These are phyloP conservation scores for Elsinoe australis DNA, from an alignment of 2,329 filamentous ascomycete species.

Conservation along the genomic window DNA sequence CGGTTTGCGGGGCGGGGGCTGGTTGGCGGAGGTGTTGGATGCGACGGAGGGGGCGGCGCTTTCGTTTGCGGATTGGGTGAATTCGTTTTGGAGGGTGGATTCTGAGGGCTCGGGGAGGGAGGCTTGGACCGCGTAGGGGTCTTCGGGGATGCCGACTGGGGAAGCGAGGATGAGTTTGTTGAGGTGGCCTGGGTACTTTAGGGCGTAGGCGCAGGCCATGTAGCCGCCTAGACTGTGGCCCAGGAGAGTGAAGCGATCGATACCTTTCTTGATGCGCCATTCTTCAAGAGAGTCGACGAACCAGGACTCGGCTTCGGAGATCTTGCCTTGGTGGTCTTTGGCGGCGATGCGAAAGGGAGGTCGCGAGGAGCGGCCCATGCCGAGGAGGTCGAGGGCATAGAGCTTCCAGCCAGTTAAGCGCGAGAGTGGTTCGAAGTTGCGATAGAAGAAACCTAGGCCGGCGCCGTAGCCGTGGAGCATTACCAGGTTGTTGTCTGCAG, in stretches of 20 bases:
- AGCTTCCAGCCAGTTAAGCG: constrained; percentile 75
- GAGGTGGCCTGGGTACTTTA: constrained; percentile 89
- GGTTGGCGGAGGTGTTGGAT: constrained; percentile 44
- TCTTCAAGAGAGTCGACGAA: constrained; percentile 95
- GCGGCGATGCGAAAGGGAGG: constrained; percentile 78
- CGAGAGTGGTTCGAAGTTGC: constrained; percentile 86
- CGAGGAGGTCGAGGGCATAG: constrained; percentile 88
- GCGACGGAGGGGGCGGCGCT: constrained; percentile 47
- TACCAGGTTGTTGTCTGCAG: constrained; percentile 76
- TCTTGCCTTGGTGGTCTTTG: constrained; percentile 71
- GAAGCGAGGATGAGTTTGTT: constrained; percentile 96
- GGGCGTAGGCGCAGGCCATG: constrained; percentile 85
- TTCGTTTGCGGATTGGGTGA: constrained; percentile 63
- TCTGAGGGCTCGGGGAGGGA: constrained; percentile 69
- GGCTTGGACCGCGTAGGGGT: constrained; percentile 78
- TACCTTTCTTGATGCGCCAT: constrained; percentile 80
- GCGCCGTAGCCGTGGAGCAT: constrained; percentile 97
- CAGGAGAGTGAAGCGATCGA: constrained; percentile 87
- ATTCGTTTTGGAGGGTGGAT: constrained; percentile 68
- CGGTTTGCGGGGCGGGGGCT: constrained; percentile 48
- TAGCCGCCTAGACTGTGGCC: constrained; percentile 94
- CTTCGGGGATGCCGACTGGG: constrained; percentile 88
- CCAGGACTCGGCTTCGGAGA: constrained; percentile 85
- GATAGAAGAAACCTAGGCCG: constrained; percentile 95
- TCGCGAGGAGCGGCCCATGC: constrained; percentile 83